phyloP scores from a whole-genome alignment of 352 stramenopile genomes.

The Phytopythium kandeliae region DNA sequence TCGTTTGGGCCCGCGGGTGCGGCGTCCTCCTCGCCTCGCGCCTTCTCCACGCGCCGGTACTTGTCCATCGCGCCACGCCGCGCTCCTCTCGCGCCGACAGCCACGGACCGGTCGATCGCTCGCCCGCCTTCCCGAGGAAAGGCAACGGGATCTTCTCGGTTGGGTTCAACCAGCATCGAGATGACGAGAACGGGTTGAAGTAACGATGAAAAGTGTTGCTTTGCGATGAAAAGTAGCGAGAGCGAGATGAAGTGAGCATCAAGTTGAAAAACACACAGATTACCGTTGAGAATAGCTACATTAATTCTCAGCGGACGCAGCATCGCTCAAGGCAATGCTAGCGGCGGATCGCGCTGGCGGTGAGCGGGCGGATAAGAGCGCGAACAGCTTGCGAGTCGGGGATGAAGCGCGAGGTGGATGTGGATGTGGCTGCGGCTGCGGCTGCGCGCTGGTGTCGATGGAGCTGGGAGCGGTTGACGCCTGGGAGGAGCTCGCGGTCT shows the following conservation, averaged over 20 bases:
- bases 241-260: too few species aligned
- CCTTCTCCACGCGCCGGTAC: conserved; percentile 74
- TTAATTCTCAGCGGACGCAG: conserved; percentile 4
- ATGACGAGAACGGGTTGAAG: too few species aligned
- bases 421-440: too few species aligned
- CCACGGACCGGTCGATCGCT: too few species aligned
- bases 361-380: background rate
- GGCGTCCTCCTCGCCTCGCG: conserved; percentile 37
- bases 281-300: too few species aligned
- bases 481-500: background rate
- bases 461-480: conserved; percentile 3
- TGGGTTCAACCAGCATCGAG: too few species aligned
- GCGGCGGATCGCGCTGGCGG: background rate
- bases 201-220: too few species aligned
- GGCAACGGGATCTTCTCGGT: too few species aligned
- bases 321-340: background rate
- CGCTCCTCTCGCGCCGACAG: too few species aligned
- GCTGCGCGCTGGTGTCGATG: background rate
- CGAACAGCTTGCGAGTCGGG: conserved; percentile 3
- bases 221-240: too few species aligned
- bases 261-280: too few species aligned
- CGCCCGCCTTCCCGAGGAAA: too few species aligned
- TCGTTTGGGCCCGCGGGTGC: conserved; percentile 52
- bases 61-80: conserved; percentile 54
- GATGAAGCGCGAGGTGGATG: background rate